Evolutionary conservation across 257 asterid genomes (phyloP), one percentile per base, ranked within the genome.

Genomic region (Solanum infundibuliforme): DNA sequence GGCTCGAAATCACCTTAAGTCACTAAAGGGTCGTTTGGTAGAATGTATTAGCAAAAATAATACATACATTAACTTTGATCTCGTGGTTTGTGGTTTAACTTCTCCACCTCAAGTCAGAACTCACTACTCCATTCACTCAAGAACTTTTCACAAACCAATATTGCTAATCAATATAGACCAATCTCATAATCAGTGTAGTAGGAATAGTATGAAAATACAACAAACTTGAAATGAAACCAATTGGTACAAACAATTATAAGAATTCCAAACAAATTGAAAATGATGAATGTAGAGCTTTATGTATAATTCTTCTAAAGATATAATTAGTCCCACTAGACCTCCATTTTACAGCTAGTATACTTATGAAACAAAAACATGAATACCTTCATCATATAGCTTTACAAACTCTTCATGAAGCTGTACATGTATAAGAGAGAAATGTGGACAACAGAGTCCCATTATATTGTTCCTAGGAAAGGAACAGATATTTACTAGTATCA

Each of bases 371-470:
- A 76, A 48, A 46, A 41, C 20, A 87, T 39, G 86, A 86, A 2
- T 69, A 66, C 84, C 69, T 55, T 52, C 58, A 23, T 85, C 87
- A 83, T 12, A 20, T 52, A 31, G 27, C 87, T 87, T 18, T 85
- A 85, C 90, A 88, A 48, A 48, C 79, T 12, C 48, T 43, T 39
- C 32, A 81, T 75, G 87, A 55, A 81, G 88, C 88, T 90, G 68
- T 86, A 88, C 90, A 82, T 20, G 90, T 88, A 88, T 88, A 81
- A 52, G 83, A 32, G 43, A 82, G 86, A 48, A 74, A 82, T 29
- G 16, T 82, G 86, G 69, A 48, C 86, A 29, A 29, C 12, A 48
- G 29, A 82, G 31, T 48, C 69, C 86, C 65, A 48, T 10, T 31
- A 65, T 82, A 46, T 29, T 46, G 85, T 46, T 46, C 85, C 68